These are phyloP conservation scores for Lomentospora prolificans DNA, from an alignment of 2,329 filamentous ascomycete species.

Conservation along the genomic window DNA sequence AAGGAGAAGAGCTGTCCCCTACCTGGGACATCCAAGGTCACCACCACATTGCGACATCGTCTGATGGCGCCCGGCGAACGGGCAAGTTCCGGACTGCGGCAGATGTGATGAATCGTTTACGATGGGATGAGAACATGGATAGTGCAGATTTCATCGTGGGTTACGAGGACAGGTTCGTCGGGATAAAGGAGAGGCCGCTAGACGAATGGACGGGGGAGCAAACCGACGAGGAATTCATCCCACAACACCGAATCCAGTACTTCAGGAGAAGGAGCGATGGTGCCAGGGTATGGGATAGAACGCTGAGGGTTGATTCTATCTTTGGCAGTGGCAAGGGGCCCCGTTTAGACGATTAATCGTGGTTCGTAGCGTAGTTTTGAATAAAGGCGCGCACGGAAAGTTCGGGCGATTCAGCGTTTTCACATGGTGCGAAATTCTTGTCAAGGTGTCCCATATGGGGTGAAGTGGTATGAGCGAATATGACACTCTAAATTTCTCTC, in stretches of 20 bases:
- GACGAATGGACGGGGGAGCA: conserved; percentile 50
- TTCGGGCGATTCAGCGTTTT: no score
- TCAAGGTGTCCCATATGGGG: no score
- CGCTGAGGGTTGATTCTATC: conserved; percentile 40
- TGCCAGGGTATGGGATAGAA: conserved; percentile 46
- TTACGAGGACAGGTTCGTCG: conserved; percentile 51
- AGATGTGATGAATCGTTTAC: conserved; percentile 49
- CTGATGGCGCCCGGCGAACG: conserved; percentile 13
- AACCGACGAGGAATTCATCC: conserved; percentile 58
- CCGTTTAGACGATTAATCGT: neutral
- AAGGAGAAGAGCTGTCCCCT: conserved; percentile 12
- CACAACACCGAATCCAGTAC: conserved; percentile 53
- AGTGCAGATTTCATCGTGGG: conserved; percentile 45
- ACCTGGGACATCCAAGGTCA: neutral
- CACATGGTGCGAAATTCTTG: no score
- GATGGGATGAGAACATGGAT: conserved; percentile 48
- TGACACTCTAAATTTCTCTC: no score
- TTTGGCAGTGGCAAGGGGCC: conserved; percentile 42
- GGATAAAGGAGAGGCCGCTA: conserved; percentile 41
- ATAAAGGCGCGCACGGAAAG: no score
- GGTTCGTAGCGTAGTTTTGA: no score
- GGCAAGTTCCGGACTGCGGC: conserved; percentile 45
- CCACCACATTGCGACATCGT: neutral
- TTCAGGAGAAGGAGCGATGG: conserved; percentile 45
- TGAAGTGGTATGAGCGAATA: no score